Base-by-base conservation (phyloP, 345 rosid species). In the Boechera stricta region DNA sequence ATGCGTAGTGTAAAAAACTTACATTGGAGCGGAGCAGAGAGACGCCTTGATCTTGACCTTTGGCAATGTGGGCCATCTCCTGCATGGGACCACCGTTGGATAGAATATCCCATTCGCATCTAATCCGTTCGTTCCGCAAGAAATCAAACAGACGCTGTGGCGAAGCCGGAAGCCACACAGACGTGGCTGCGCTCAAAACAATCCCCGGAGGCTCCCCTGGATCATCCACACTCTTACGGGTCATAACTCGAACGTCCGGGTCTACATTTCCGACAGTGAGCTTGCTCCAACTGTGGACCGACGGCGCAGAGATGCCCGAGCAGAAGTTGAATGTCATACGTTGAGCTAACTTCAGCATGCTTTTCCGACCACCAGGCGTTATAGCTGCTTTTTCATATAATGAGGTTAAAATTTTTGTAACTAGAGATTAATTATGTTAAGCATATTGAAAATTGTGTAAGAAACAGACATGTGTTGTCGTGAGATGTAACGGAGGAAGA, bases 191-290 rank as follows among this genome's bases (percentile, higher is more conserved):
- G 45, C 93, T 89, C 48, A 89, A 52, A 5, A 89, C 85, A 56
- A 89, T 80, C 7, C 93, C 93, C 28, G 84, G 86, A 35, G 89
- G 87, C 83, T 88, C 93, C 2, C 90, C 90, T 3, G 89, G 91
- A 64, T 89, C 87, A 38, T 85, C 81, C 6, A 80, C 81, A 61
- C 86, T 85, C 74, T 85, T 87, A 16, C 93, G 79, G 39, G 87
- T 85, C 89, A 87, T 84, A 3, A 89, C 87, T 73, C 86, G 73
- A 41, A 89, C 89, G 60, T 87, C 89, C 61, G 87, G 86, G 10
- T 82, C 89, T 1, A 85, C 87, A 31, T 83, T 84, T n/a, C 86
- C 82, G 1, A 86, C 74, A 26, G 64, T 80, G 15, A 89, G 85
- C 72, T 82, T 85, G 73, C 82, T 86, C 91, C 91, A 87, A 29